Base-by-base conservation (phyloP, 805 yeast species). In the Suhomyces tanzawaensis region DNA sequence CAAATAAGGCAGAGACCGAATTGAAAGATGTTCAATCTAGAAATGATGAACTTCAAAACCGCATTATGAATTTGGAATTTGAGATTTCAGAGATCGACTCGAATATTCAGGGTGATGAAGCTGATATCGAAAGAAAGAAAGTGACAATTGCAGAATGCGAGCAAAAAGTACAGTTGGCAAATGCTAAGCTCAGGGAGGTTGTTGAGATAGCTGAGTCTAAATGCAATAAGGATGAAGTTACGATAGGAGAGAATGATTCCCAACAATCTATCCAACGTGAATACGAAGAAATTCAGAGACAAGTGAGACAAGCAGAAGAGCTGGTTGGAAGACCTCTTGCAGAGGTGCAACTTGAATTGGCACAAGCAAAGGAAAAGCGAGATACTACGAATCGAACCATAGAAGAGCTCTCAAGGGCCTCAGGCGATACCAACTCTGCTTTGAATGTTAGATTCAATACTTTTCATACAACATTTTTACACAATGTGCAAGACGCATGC, bases 301-400 rank as follows among this genome's bases (percentile, higher is more conserved):
- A 71, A 15, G 71, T 84, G 13, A 62, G 68, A 34, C 69, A 66
- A 37, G 77, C 81, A 2, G 85, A 83, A 46, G 60, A 60, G 29
- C 59, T 63, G 17, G 56, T 80, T 11, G 86, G 85, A 1, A 66
- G 75, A 39, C 56, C 81, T 0, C 73, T 76, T 32, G 82, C 79
- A 34, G 74, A 76, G 25, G 78, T 82, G 1, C 70, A 76, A 29
- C 51, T 57, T 9, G 69, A 77, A 23, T 72, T 77, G 31, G 62
- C 71, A 12, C 53, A 53, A 11, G 68, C 76, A 3, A 72, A 76
- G 43, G 52, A 57, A 3, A 65, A 64, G 33, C 69, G 66, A 40
- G 69, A 62, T 11, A 63, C 64, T 4, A 75, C 80, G 2, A 62
- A 67, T 29, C 48, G 51, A 2, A 71, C 66, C 30, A 64, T 72